Evolutionary conservation across 768 basidiomycete species (phyloP), one percentile per base, ranked within the genome.

Genomic region (Boletales sp.): DNA sequence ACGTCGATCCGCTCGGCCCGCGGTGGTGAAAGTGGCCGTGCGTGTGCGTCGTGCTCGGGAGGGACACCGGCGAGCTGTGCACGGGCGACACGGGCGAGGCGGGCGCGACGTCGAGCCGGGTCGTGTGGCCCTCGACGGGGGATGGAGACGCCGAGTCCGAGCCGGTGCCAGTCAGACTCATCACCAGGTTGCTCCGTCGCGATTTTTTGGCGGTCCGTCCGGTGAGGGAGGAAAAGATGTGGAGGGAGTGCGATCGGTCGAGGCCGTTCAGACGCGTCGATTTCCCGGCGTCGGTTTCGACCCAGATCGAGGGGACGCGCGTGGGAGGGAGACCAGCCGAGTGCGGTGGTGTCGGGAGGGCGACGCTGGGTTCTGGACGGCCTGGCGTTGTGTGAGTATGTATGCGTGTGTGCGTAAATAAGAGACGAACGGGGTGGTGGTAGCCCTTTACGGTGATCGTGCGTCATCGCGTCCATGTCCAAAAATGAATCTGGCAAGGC

Each of bases 261-360:
- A 62, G 57, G 2, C 52, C 39, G 41, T 48, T 60, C n/a, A 52
- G 53, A 17, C 41, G 54, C 0, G 56, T 42, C 13, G 39, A 41
- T 0, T 50, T 37, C 4, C 42, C 51, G 15, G 67, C 68, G 53
- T 80, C 78, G 5, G 68, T 66, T 51, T 75, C 69, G 46, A 74
- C 66, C 81, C 79, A 80, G 57, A 78, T 72, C 2, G 78, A 76
- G 1, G 81, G 78, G 15, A 80, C 72, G 0, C 30, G 49, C 0
- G 62, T 59, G 3, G 14, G 45, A 2, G 55, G 50, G 34, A 60
- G 58, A 15, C 57, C 48, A 8, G 62, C 57, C 19, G 66, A 56
- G 28, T 57, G 60, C 6, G 66, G 61, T 7, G 57, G 53, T 5
- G 53, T 42, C 1, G 64, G 64, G 5, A 61, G 51, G n/a, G 48